Evolutionary conservation across 345 rosid species (phyloP).

Genomic region (Eucalyptus curtisii): DNA sequence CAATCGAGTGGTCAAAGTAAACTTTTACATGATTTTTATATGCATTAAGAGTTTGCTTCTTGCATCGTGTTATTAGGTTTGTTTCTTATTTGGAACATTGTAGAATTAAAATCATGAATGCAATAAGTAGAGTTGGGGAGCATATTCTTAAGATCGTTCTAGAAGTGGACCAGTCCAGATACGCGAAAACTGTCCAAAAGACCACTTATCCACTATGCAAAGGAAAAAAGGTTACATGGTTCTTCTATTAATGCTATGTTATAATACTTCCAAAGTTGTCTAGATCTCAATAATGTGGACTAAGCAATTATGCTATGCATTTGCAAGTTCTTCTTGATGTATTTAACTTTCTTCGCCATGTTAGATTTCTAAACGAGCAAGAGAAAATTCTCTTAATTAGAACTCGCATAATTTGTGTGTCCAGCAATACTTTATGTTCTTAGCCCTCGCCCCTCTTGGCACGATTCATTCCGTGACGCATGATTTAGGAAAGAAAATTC

Average conservation of each 20-base stretch:
- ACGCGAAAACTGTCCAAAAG: background rate
- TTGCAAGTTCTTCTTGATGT: background rate
- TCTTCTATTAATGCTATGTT: background rate
- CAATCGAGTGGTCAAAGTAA: rapidly evolving
- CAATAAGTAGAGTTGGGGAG: background rate
- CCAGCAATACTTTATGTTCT: background rate
- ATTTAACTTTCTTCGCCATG: background rate
- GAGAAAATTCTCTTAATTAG: background rate
- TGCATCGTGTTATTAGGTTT: background rate
- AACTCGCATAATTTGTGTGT: background rate
- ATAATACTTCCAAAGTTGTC: background rate
- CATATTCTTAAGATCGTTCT: background rate
- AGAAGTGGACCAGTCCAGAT: background rate
- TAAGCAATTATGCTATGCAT: background rate
- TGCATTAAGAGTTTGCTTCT: background rate
- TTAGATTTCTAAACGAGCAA: background rate
- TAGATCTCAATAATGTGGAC: background rate
- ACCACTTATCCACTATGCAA: background rate
- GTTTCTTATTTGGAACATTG: background rate
- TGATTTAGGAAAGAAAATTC: background rate
- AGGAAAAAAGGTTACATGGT: background rate
- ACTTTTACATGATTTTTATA: background rate
- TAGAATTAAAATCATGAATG: background rate
- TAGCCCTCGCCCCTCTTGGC: background rate
- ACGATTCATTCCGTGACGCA: background rate